A percentile compares a stretch with the other conserved stretches of the same genome.
Conservation (phyloP, 306 rosid genomes). For the Heteromeles arbutifolia region DNA sequence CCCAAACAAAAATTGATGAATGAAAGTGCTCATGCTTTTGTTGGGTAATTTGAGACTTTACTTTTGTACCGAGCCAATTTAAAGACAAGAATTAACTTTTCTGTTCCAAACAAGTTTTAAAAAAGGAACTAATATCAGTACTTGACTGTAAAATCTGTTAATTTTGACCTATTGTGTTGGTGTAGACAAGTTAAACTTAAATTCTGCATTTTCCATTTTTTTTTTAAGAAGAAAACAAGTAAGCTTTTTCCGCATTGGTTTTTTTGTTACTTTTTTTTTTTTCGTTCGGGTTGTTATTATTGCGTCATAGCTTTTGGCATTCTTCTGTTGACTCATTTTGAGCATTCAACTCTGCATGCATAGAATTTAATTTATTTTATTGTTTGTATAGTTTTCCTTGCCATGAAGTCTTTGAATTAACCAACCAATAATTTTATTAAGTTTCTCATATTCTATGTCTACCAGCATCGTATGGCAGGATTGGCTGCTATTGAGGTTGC, state of each 20-base stretch:
- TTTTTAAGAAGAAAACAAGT: background rate
- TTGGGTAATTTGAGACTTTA: background rate
- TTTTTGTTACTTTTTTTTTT: too few relatives aligned
- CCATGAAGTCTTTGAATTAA: background rate
- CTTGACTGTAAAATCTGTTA: background rate
- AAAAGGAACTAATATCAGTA: background rate
- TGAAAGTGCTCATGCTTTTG: background rate
- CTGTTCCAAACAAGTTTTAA: background rate
- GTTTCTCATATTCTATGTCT: constrained; percentile 28
- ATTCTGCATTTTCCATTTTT: background rate
- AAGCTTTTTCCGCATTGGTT: background rate
- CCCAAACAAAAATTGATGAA: background rate
- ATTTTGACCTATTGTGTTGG: background rate
- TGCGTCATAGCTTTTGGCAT: background rate
- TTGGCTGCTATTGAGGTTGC: constrained; percentile 94
- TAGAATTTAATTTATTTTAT: background rate
- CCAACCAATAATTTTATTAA: background rate
- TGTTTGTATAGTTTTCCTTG: background rate
- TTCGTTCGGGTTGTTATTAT: background rate
- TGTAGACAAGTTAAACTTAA: background rate
- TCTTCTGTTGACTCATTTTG: background rate
- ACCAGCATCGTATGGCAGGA: constrained; percentile 98
- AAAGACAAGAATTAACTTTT: background rate
- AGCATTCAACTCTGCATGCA: background rate
- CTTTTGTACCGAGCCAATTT: background rate